Evolutionary conservation across 2,329 filamentous ascomycete species (phyloP), one percentile per base, ranked within the genome.

Genomic region (Chrysoporthe cubensis): DNA sequence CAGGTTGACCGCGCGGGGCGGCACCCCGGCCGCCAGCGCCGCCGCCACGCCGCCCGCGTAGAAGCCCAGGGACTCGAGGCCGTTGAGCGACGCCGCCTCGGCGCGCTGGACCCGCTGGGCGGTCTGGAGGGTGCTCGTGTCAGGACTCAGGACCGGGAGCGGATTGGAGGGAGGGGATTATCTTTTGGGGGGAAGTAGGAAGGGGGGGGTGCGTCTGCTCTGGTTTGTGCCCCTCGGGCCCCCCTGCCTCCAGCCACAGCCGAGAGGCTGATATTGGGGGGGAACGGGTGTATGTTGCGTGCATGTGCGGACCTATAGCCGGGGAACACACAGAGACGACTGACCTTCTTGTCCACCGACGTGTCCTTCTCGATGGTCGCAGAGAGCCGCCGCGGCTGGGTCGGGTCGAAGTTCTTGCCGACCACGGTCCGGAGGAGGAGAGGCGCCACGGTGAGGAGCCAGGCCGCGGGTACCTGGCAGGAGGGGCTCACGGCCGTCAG

Each of bases 1-100:
- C 48, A 69, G 57, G 72, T 85, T 85, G 71, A 84, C 72, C 37
- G 72, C 74, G n/a, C 68, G 62, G 14, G 72, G 69, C 14, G 77
- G 72, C 3, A 85, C 76, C 32, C 79, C 78, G 6, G 82, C 77
- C n/a, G 75, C 73, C 73, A 84, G 85, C 70, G 80, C 83, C 18
- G 83, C 83, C 48, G 81, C 75, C 21, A 86, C 77, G 52, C 74
- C 79, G 3, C 78, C 78, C 14, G 81, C 78, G 72, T 78, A 83
- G 71, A 82, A 72, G 60, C 79, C 80, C 13, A 84, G 69, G 3
- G 79, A 81, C 74, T 84, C 82, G 70, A 82, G 78, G 69, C 76
- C 79, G 72, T 84, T 84, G 50, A 76, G 73, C 6, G 76, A 72
- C 11, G 75, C 75, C 1, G 74, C 73, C 18, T 72, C 71, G 67